A percentile compares a stretch with the other conserved stretches of the same genome.
phyloP scores from a whole-genome alignment of 371 early-diverging fungal species.

The Syncephalis fuscata region DNA sequence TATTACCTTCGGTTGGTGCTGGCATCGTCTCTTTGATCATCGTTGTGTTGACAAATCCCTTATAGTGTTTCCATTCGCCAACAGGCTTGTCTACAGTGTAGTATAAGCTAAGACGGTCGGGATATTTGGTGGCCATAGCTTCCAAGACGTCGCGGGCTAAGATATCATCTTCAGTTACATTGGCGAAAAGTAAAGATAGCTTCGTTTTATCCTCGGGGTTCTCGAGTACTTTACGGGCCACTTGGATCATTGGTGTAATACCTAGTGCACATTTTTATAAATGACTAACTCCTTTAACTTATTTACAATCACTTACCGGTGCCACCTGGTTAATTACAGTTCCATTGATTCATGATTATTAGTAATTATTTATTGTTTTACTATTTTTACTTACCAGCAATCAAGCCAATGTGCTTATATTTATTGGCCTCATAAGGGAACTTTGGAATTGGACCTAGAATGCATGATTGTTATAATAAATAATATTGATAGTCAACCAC shows the following conservation, averaged over 20 bases:
- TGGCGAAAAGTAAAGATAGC: conserved; percentile 76
- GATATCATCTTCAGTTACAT: conserved; percentile 72
- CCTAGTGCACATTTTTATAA: neutral
- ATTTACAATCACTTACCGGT: neutral
- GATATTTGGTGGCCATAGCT: conserved; percentile 36
- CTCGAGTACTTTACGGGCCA: conserved; percentile 44
- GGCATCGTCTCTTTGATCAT: conserved; percentile 50
- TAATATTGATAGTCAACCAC: too few relatives aligned
- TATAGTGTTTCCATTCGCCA: conserved; percentile 39
- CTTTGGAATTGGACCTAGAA: conserved; percentile 60
- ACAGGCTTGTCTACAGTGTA: conserved; percentile 67
- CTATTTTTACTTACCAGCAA: conserved; percentile 1
- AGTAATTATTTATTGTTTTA: conserved; percentile 1
- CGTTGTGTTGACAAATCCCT: conserved; percentile 51
- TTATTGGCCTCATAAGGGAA: conserved; percentile 57
- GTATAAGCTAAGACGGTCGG: conserved; percentile 61
- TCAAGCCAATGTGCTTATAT: conserved; percentile 62
- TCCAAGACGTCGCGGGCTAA: conserved; percentile 69
- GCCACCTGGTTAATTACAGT: too few relatives aligned
- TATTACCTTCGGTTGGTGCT: conserved; percentile 22
- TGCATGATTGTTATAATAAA: too few relatives aligned
- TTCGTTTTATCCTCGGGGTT: conserved; percentile 67
- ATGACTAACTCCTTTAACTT: neutral
- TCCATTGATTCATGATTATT: neutral
- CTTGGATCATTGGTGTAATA: conserved; percentile 42